A percentile compares a stretch with the other conserved stretches of the same genome.
Conservation (phyloP, 2,329 filamentous ascomycete species). For the Trichophyton mentagrophytes region DNA sequence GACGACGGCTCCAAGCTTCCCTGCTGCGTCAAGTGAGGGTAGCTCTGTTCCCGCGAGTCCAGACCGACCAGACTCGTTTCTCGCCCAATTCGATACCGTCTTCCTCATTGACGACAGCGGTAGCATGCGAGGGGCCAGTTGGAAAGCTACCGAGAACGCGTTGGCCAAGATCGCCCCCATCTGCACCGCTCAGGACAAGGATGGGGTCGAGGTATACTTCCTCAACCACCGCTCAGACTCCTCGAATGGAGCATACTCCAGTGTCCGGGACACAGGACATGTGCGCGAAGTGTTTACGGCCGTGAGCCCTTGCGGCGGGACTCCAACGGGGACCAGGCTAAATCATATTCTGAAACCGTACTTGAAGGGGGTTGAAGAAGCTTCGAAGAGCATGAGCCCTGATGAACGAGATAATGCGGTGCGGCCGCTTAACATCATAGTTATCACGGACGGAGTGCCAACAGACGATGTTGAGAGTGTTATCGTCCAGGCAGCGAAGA, state of each 20-base stretch:
- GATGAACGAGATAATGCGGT: constrained; percentile 28
- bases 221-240: constrained; percentile 51
- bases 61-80: constrained; percentile 37
- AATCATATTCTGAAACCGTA: constrained; percentile 63
- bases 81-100: constrained; percentile 68
- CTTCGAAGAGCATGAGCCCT: constrained; percentile 16
- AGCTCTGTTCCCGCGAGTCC: background rate
- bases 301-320: constrained; percentile 53
- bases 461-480: constrained; percentile 64
- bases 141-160: constrained; percentile 60
- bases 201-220: constrained; percentile 88
- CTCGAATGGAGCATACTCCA: constrained; percentile 46
- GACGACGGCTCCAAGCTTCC: background rate
- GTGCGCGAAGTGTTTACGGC: constrained; percentile 59
- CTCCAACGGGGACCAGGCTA: constrained; percentile 62
- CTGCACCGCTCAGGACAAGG: constrained; percentile 63
- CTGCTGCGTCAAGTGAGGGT: background rate
- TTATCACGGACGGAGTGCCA: constrained; percentile 79
- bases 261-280: constrained; percentile 45
- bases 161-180: constrained; percentile 66
- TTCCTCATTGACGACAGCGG: constrained; percentile 89
- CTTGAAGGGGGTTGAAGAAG: constrained; percentile 40
- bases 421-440: constrained; percentile 80
- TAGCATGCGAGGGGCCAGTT: constrained; percentile 66
- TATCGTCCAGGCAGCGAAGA: constrained; percentile 54